phyloP scores from a whole-genome alignment of 768 basidiomycete species.

The Lentinula raphanica region DNA sequence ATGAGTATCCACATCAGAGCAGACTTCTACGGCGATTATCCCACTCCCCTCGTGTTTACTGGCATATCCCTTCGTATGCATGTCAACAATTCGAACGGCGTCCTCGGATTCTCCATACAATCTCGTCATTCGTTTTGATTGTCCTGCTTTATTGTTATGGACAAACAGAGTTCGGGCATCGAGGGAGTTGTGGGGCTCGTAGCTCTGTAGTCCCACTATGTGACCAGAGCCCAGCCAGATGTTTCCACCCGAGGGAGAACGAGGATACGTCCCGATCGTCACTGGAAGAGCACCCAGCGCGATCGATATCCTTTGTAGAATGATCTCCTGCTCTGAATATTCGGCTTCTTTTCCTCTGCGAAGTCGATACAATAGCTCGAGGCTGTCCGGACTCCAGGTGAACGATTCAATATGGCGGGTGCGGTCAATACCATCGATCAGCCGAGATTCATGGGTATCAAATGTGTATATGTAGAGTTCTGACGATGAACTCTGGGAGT shows the following conservation, averaged over 20 bases:
- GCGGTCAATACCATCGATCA: conserved; percentile 6
- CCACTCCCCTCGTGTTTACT: conserved; percentile 4
- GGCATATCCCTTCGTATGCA: conserved; percentile 1
- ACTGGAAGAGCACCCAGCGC: conserved; percentile 12
- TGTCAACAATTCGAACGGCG: conserved; percentile 31
- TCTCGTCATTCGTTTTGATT: conserved; percentile 9
- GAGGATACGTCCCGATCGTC: conserved; percentile 22
- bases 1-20: conserved; percentile 36
- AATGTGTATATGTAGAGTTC: conserved; percentile 23
- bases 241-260: conserved; percentile 27
- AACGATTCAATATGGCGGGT: conserved; percentile 25
- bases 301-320: conserved; percentile 22
- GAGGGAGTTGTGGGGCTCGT: conserved; percentile 22
- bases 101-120: conserved; percentile 27
- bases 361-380: conserved; percentile 25
- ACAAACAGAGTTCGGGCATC: conserved; percentile 28
- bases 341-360: conserved; percentile 23
- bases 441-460: conserved; percentile 16
- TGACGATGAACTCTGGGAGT: conserved; percentile 17
- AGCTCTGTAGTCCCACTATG: conserved; percentile 25
- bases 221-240: conserved; percentile 25
- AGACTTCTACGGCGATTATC: conserved; percentile 31
- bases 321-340: conserved; percentile 24
- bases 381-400: conserved; percentile 28
- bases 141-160: conserved; percentile 7